Base-by-base conservation (phyloP, 192 early-diverging fungal genomes). In the Umbelopsis sp. region DNA sequence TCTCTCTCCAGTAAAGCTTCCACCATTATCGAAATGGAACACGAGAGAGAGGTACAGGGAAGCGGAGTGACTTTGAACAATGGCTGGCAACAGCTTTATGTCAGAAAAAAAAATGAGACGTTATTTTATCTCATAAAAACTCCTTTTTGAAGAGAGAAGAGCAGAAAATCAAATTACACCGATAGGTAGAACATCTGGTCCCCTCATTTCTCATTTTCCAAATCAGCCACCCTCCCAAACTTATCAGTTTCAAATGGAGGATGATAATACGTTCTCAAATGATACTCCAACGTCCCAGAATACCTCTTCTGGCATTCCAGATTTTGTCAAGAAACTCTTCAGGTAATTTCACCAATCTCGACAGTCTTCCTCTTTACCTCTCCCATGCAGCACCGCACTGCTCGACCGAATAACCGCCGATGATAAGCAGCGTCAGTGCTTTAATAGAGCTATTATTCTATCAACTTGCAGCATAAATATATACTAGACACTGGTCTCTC, bases 261-360 rank as follows among this genome's bases (percentile, higher is more conserved):
- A 62, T 20, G 56, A 62, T 17, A 62, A 62, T 26, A 32, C 56
- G 34, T 62, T 68, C 66, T 68, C 44, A 25, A 68, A 68, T 49
- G 44, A 49, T 32, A 29, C 66, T 10, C 9, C 66, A 22, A 26
- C 43, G 10, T 9, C 66, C 5, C 26, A 49, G 66, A 49, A 22
- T 45, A 68, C 10, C 45, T 68, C 44, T 32, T 59, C 66, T 65
- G 82, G 74, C 51, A 83, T 83, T n/a, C 85, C 88, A 17, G 88
- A 89, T 68, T 89, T 89, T 74, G 87, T 89, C 31, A 89, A 89
- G 68, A 89, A 88, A 52, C 75, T 89, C 0, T 88, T 81, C 71
- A 76, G 77, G 87, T 80, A 81, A 49, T 66, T 76, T 52, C 47
- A 41, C 38, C 36, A 43, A 25, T 25, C 32, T 56, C 20, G 56